These are phyloP conservation scores for Suhomyces guaymorum DNA, from an alignment of 1,139 yeast species.

Conservation along the genomic window DNA sequence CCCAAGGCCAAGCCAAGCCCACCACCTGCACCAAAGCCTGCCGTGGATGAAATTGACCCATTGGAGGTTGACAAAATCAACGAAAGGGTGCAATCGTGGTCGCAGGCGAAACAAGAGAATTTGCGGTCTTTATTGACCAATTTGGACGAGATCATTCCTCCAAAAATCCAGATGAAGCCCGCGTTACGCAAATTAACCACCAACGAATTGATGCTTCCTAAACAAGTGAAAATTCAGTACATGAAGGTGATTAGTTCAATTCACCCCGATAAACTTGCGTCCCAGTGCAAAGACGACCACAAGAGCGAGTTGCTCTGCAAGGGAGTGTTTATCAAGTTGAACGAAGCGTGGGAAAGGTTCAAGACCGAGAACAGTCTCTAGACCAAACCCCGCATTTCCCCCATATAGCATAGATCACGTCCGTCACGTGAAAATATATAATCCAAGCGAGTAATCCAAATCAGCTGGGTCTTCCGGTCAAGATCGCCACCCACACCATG, in stretches of 20 bases:
- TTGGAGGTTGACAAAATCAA: slow-evolving; percentile 18
- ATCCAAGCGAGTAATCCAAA: neutral
- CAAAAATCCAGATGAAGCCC: slow-evolving; percentile 16
- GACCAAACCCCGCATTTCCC: neutral
- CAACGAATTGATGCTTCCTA: slow-evolving; percentile 84
- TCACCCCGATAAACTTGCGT: slow-evolving; percentile 86
- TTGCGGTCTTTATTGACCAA: slow-evolving; percentile 24
- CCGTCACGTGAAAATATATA: slow-evolving; percentile 4
- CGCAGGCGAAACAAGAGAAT: slow-evolving; percentile 22
- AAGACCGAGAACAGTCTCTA: slow-evolving; percentile 49
- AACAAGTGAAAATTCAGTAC: slow-evolving; percentile 81
- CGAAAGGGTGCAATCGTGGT: slow-evolving; percentile 20
- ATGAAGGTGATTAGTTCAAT: slow-evolving; percentile 92
- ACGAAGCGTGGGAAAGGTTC: slow-evolving; percentile 90
- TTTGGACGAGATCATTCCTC: slow-evolving; percentile 25
- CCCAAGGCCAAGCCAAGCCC: slow-evolving; percentile 21
- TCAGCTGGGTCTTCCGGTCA: neutral
- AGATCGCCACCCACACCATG: slow-evolving; percentile 10
- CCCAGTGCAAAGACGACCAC: slow-evolving; percentile 40
- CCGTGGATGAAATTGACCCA: slow-evolving; percentile 14
- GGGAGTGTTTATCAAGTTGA: slow-evolving; percentile 77
- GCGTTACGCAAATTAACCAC: slow-evolving; percentile 34
- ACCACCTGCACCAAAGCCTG: slow-evolving; percentile 8
- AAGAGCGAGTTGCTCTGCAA: slow-evolving; percentile 85
- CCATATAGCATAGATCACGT: neutral